Conservation (phyloP, 352 stramenopile species). For the Phytophthora uliginosa region DNA sequence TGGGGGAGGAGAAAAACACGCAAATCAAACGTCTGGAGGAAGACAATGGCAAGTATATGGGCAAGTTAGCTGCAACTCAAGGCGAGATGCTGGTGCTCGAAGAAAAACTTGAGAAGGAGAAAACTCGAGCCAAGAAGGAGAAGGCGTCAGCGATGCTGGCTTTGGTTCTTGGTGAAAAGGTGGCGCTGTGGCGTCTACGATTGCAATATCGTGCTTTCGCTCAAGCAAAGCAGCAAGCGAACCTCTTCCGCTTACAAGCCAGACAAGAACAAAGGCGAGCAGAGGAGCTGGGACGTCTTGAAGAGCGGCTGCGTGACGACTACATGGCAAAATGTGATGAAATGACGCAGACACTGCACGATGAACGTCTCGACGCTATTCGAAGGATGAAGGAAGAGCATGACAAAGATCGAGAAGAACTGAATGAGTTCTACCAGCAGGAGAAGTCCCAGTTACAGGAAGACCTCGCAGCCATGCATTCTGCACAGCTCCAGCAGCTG, state of each 20-base stretch:
- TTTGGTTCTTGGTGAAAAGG: constrained; percentile 30
- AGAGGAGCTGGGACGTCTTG: constrained; percentile 43
- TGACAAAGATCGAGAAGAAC: constrained; percentile 59
- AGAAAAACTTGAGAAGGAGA: constrained; percentile 54
- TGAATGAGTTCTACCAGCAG: constrained; percentile 64
- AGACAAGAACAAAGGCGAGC: constrained; percentile 17
- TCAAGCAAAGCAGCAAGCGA: constrained; percentile 8
- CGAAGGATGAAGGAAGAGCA: constrained; percentile 51
- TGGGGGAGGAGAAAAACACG: constrained; percentile 77
- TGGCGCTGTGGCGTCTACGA: constrained; percentile 25
- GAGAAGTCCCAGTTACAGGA: constrained; percentile 69
- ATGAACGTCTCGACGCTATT: constrained; percentile 60
- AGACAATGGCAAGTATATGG: constrained; percentile 59
- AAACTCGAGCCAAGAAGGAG: constrained; percentile 40
- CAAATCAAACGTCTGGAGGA: constrained; percentile 61
- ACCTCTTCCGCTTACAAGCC: background rate
- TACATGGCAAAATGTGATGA: constrained; percentile 74
- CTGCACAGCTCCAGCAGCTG: constrained; percentile 37
- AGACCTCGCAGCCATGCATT: constrained; percentile 45
- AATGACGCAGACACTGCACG: constrained; percentile 59
- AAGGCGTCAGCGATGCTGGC: constrained; percentile 34
- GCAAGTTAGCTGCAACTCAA: constrained; percentile 65
- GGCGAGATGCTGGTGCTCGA: constrained; percentile 66
- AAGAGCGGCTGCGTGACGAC: constrained; percentile 54
- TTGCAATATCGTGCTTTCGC: constrained; percentile 41